phyloP scores from a whole-genome alignment of 495 filamentous ascomycete species.

The Pseudoneurospora amorphoporcata region DNA sequence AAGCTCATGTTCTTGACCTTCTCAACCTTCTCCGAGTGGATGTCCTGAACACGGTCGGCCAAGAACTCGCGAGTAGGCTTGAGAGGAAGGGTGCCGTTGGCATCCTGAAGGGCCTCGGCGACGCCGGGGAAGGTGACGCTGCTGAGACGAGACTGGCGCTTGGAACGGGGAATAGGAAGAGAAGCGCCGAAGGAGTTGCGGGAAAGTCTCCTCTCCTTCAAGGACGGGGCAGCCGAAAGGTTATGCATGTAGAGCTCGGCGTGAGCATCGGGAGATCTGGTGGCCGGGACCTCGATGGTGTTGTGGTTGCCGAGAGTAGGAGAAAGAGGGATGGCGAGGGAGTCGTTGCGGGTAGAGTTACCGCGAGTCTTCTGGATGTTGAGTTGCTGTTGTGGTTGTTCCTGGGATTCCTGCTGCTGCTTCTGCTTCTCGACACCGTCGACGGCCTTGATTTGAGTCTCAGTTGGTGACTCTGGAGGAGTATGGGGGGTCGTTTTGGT shows the following conservation, averaged over 20 bases:
- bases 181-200: slow-evolving; percentile 73
- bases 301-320: slow-evolving; percentile 17
- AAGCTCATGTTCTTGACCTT: slow-evolving; percentile 58
- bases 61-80: slow-evolving; percentile 57
- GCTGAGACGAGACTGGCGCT: slow-evolving; percentile 56
- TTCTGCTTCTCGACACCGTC: not conserved
- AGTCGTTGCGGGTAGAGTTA: slow-evolving; percentile 3
- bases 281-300: slow-evolving; percentile 62
- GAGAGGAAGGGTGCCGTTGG: slow-evolving; percentile 37
- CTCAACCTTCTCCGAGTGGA: slow-evolving; percentile 56
- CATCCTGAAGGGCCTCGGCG: slow-evolving; percentile 20
- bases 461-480: not conserved
- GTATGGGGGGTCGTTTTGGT: not conserved
- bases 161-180: slow-evolving; percentile 65
- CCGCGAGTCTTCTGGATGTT: not conserved
- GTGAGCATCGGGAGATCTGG: slow-evolving; percentile 59
- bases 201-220: slow-evolving; percentile 55
- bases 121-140: slow-evolving; percentile 36
- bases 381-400: not conserved
- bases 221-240: slow-evolving; percentile 55
- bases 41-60: slow-evolving; percentile 62
- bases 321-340: slow-evolving; percentile 14
- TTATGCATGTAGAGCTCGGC: slow-evolving; percentile 63
- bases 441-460: slow-evolving; percentile 1
- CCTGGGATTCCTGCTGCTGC: not conserved